Evolutionary conservation across 306 rosid species (phyloP), one percentile per base, ranked within the genome.

Genomic region (Citrullus colocynthis): DNA sequence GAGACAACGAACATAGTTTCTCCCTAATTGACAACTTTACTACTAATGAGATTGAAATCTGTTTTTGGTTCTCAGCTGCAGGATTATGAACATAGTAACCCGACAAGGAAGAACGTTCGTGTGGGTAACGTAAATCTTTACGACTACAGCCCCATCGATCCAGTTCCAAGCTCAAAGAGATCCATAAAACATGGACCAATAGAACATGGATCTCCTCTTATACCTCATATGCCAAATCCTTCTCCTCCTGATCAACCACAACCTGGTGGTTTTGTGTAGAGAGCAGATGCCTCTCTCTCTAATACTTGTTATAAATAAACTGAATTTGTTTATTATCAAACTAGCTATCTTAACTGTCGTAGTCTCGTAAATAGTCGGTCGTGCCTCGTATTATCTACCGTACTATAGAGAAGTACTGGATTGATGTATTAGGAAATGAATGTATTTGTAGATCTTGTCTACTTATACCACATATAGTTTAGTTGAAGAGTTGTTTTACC

Each of bases 151-250:
- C 87, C 89, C 9, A 57, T 79, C 13, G 90, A 90, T 87, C 97
- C 97, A 56, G 74, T 58, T 45, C 98, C 96, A 56, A 81, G 79
- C 82, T 80, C 88, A 42, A 82, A 83, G 83, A 80, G 85, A 16
- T 73, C 86, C 58, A 1, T 87, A n/a, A 79, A 80, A 60, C 85
- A 89, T 4, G 94, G 86, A 76, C 96, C 97, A 18, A 90, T 90
- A 39, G 87, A 94, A 82, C 97, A 94, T 73, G 90, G 90, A 34
- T 42, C 90, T 30, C 97, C 97, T 60, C 41, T 88, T 28, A 88
- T 34, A 66, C 97, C 97, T 24, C 84, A 56, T 75, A 84, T 93
- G 51, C 98, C 98, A 48, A 86, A 76, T 79, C 90, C 94, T 54
- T 59, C 93, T 1, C 79, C 91, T 80, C 89, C 89, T 41, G 21